Evolutionary conservation across 2,329 filamentous ascomycete genomes (phyloP), one percentile per base, ranked within the genome.

Genomic region (Aspergillus nomiae): DNA sequence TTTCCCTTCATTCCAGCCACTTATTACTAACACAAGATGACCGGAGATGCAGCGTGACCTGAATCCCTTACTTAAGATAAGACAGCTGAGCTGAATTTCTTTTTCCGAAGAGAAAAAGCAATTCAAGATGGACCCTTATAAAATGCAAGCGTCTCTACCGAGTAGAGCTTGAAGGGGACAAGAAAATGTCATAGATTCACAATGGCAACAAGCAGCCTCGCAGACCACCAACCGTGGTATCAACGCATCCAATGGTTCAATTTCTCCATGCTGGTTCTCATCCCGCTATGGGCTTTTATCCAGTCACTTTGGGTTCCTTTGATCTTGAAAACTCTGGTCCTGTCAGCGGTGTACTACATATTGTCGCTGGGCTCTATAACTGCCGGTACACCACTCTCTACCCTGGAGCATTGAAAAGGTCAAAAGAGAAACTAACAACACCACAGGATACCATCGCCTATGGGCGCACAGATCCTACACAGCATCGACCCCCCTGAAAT

Each of bases 361-460:
- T 24, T 54, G 4, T 59, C 61, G 14, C 30, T 32, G 32, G 30
- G 53, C 5, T 50, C 41, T 5, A 36, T 63, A 11, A 63, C 57
- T 2, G 57, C 58, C n/a, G 60, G 50, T 60, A 54, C 19, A 24
- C 24, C 14, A 10, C 10, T 41, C 34, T 28, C 26, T 28, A 28
- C 26, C 26, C 26, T 28, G 16, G 14, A 38, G 2, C 34, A 38
- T 38, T 26, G 21, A 19, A 55, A n/a, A 30, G 4, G 30, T 11
- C 19, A 45, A 55, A 7, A 19, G 10, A 6, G n/a, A 19, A 7
- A 10, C 50, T 24, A 34, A 32, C 36, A 24, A 60, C 28, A 41
- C n/a, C 38, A 56, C 50, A 63, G 62, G 58, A 14, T 65, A 65
- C 50, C 63, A 65, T 30, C 60, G 63, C 16, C 48, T 65, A 14